Evolutionary conservation across 495 filamentous ascomycete species (phyloP), one percentile per base, ranked within the genome.

Genomic region (Lepidopterella palustris): DNA sequence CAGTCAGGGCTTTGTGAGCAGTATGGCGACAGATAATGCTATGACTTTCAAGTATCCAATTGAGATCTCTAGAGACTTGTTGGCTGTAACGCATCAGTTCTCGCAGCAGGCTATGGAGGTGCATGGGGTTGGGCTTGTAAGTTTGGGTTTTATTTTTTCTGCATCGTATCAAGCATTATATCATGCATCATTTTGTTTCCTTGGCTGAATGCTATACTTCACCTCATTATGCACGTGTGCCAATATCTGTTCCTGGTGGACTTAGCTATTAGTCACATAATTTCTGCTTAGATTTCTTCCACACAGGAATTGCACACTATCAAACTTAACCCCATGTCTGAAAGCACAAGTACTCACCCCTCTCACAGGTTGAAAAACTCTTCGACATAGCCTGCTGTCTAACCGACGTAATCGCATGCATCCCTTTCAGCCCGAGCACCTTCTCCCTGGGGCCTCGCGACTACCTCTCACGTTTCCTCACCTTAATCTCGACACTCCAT

Each of bases 361-460:
- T 10, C 35, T 10, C 35, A 42, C 73, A 85, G 77, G 80, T 89
- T 45, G 87, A 90, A 60, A 92, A 92, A 68, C 75, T 93, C 40
- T 84, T 90, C 59, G 85, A 87, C 65, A 78, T 92, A 42, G 82
- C 88, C 5, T 87, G 82, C 66, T 82, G 86, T 18, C 76, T 92
- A 47, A 83, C 81, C 13, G 89, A 92, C 63, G 83, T 88, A 6
- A 83, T 92, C 51, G 78, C 84, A 3, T 82, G 84, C 57, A 79
- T 88, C 0, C 78, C 84, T 2, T 68, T 75, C 45, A 72, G 75
- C 10, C 76, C 80, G 4, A 76, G 79, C 13, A 76, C 79, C 20
- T 87, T 86, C 68, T 78, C 80, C 24, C 72, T 82, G 23, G 84
- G 86, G 0, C 88, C 88, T 6, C 83, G 81, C 27, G 85, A 90